Conservation (phyloP, 805 yeast genomes). For the Maudiozyma saulgeensis region DNA sequence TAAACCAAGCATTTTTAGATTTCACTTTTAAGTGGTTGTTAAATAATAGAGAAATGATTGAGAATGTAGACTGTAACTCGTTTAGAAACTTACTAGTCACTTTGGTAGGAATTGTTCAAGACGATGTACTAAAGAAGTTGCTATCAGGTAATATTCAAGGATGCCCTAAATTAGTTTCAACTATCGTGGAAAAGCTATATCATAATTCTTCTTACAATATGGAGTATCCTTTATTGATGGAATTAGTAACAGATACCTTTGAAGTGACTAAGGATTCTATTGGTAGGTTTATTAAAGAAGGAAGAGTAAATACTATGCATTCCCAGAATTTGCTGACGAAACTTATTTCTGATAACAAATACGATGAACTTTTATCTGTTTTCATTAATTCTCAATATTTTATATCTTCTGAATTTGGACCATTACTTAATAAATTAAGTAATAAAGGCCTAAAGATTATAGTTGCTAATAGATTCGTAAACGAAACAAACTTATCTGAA, state of each 20-base stretch:
- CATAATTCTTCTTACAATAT: neutral
- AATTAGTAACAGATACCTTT: neutral
- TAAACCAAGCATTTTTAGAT: neutral
- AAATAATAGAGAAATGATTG: neutral
- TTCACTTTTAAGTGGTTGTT: neutral
- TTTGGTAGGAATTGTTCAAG: neutral
- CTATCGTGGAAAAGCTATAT: neutral
- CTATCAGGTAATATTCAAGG: neutral
- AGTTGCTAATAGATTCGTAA: constrained; percentile 19
- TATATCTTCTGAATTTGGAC: constrained; percentile 2
- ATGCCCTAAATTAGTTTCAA: neutral
- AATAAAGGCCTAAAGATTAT: constrained; percentile 20
- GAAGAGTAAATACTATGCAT: constrained; percentile 8
- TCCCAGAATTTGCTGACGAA: constrained; percentile 4
- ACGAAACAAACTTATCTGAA: constrained; percentile 6
- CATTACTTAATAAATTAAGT: constrained; percentile 4
- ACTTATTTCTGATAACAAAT: constrained; percentile 2
- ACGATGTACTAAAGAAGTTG: neutral
- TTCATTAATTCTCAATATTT: constrained; percentile 10
- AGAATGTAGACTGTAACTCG: neutral
- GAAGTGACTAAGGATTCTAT: neutral
- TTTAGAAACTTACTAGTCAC: neutral
- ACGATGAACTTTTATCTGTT: constrained; percentile 5
- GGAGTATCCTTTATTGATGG: neutral
- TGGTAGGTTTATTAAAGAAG: constrained; percentile 5